A percentile compares a stretch with the other conserved stretches of the same genome.
Evolutionary conservation across 352 stramenopile species (phyloP).

Genomic region (Globisporangium splendens): DNA sequence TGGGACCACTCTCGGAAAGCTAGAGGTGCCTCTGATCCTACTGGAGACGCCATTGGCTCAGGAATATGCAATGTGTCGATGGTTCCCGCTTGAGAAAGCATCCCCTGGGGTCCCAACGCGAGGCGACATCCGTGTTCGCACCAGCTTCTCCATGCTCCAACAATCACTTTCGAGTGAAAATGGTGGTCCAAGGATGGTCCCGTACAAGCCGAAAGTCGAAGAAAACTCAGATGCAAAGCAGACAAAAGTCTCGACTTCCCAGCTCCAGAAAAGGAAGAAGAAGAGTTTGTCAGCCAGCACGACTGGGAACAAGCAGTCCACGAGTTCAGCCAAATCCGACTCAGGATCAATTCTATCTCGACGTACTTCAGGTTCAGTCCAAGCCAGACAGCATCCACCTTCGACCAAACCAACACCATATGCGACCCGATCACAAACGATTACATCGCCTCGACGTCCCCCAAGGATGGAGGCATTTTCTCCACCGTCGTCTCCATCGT

Average conservation of each 20-base stretch:
- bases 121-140: slow-evolving; percentile 38
- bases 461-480: slow-evolving; percentile 38
- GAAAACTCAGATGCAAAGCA: background rate
- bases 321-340: background rate
- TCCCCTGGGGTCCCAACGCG: slow-evolving; percentile 24
- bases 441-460: no score
- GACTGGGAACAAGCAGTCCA: background rate
- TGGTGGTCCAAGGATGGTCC: slow-evolving; percentile 19
- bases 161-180: slow-evolving; percentile 3
- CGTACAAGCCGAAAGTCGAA: slow-evolving; percentile 17
- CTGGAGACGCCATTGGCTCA: slow-evolving; percentile 47
- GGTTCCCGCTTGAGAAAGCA: slow-evolving; percentile 53
- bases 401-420: background rate
- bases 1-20: slow-evolving; percentile 19
- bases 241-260: background rate
- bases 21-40: slow-evolving; percentile 40
- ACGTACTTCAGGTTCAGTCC: background rate
- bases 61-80: slow-evolving; percentile 45
- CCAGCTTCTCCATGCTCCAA: slow-evolving; percentile 35
- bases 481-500: slow-evolving; percentile 52
- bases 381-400: background rate
- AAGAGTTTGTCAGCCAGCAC: background rate
- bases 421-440: slow-evolving; percentile 1
- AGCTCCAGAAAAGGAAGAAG: background rate
- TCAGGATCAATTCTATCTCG: background rate